Conservation (phyloP, 2,329 filamentous ascomycete genomes). For the Xylaria hypoxylon region DNA sequence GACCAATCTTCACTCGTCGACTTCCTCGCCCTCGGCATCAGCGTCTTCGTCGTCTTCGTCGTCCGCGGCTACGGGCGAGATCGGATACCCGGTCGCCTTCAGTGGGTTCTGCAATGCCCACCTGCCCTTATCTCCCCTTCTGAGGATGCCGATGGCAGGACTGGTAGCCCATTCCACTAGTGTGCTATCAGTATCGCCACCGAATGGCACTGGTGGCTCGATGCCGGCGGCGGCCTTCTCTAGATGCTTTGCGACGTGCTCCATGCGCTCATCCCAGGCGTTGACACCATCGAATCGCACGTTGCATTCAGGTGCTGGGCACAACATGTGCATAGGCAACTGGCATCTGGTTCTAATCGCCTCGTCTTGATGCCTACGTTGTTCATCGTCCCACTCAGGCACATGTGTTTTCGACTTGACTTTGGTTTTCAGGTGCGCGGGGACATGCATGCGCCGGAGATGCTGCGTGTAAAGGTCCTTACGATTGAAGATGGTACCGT, state of each 20-base stretch:
- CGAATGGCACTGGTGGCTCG: conserved; percentile 47
- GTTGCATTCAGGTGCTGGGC: conserved; percentile 72
- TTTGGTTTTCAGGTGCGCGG: conserved; percentile 57
- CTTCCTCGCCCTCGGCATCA: conserved; percentile 50
- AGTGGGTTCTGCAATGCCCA: conserved; percentile 50
- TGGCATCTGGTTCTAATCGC: conserved; percentile 72
- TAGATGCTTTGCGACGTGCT: conserved; percentile 86
- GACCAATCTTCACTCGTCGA: conserved; percentile 42
- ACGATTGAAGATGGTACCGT: conserved; percentile 81
- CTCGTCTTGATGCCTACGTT: conserved; percentile 66
- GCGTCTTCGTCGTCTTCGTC: conserved; percentile 44
- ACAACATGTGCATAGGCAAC: conserved; percentile 70
- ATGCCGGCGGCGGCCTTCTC: conserved; percentile 62
- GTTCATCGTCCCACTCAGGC: conserved; percentile 62
- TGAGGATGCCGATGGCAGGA: conserved; percentile 49
- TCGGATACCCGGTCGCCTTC: conserved; percentile 37
- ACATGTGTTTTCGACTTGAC: conserved; percentile 53
- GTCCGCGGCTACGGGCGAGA: conserved; percentile 2
- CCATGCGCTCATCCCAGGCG: conserved; percentile 86
- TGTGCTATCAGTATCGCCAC: conserved; percentile 46
- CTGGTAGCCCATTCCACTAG: conserved; percentile 49
- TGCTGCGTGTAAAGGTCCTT: conserved; percentile 94
- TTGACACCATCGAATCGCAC: conserved; percentile 68
- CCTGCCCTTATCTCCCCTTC: conserved; percentile 41
- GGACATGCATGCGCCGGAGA: conserved; percentile 84